These are phyloP conservation scores for Macaranga tanarius DNA, from an alignment of 441 rosid genomes.

Conservation along the genomic window DNA sequence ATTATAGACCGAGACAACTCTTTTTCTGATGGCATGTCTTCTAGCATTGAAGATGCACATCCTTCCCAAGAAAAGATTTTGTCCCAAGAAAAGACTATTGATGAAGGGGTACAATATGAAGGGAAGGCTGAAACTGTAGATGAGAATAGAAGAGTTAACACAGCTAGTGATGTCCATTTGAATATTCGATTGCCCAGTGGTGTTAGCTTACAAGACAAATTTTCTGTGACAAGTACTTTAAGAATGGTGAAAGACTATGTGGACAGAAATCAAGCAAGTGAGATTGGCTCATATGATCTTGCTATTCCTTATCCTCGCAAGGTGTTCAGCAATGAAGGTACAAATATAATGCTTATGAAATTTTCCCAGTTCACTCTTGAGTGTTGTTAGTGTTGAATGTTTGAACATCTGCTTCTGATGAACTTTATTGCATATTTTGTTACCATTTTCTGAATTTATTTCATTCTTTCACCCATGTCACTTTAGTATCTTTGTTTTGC, in stretches of 20 bases:
- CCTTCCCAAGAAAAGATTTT: no score
- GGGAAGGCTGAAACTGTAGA: constrained; percentile 23
- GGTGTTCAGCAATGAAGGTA: constrained; percentile 77
- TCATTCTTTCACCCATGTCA: background rate
- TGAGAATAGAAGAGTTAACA: constrained; percentile 23
- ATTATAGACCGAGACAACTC: constrained; percentile 25
- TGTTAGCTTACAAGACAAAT: constrained; percentile 64
- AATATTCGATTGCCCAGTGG: constrained; percentile 76
- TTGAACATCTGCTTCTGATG: background rate
- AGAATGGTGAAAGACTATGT: constrained; percentile 69
- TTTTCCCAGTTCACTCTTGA: background rate
- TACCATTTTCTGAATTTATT: background rate
- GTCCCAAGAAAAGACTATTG: no score
- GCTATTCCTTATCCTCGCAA: constrained; percentile 79
- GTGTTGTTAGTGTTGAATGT: constrained; percentile 1
- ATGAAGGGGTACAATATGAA: constrained; percentile 24
- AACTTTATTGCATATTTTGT: background rate
- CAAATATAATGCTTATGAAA: constrained; percentile 17
- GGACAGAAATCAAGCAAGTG: constrained; percentile 50
- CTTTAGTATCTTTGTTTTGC: background rate
- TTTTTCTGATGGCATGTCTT: constrained; percentile 24
- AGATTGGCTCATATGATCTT: constrained; percentile 59
- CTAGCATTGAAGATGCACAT: no score
- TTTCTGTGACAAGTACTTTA: constrained; percentile 53
- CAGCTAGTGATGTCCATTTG: constrained; percentile 53